Evolutionary conservation across 2,329 filamentous ascomycete genomes (phyloP).

Genomic region (Ustulina deusta): DNA sequence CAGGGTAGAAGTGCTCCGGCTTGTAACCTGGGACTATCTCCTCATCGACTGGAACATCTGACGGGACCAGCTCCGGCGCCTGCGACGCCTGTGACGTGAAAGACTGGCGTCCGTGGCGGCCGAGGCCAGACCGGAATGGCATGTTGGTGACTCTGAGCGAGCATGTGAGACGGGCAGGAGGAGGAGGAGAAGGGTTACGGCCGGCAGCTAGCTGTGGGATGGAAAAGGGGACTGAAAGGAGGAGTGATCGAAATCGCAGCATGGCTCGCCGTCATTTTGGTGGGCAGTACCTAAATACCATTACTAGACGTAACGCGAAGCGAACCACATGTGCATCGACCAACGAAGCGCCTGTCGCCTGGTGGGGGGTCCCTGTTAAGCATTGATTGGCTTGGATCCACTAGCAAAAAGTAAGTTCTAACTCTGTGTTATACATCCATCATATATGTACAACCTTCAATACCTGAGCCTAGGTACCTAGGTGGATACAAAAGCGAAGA

Average conservation of each 20-base stretch:
- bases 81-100: constrained; percentile 6
- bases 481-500: too few species aligned
- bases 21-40: constrained; percentile 10
- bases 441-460: too few species aligned
- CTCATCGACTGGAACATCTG: constrained; percentile 13
- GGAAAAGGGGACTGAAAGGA: constrained; percentile 12
- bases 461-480: too few species aligned
- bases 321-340: too few species aligned
- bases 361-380: too few species aligned
- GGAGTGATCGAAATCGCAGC: constrained; percentile 1
- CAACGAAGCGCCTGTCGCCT: too few species aligned
- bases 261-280: constrained; percentile 1
- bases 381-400: neutral
- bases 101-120: neutral
- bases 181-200: neutral
- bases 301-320: too few species aligned
- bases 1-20: constrained; percentile 9
- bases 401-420: too few species aligned
- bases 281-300: too few species aligned
- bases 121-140: constrained; percentile 2
- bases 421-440: too few species aligned
- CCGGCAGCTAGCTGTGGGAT: constrained; percentile 11
- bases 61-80: constrained; percentile 8
- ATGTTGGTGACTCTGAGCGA: neutral
- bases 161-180: constrained; percentile 1